Base-by-base conservation (phyloP, 2,329 filamentous ascomycete genomes). In the Penicillium sp. region DNA sequence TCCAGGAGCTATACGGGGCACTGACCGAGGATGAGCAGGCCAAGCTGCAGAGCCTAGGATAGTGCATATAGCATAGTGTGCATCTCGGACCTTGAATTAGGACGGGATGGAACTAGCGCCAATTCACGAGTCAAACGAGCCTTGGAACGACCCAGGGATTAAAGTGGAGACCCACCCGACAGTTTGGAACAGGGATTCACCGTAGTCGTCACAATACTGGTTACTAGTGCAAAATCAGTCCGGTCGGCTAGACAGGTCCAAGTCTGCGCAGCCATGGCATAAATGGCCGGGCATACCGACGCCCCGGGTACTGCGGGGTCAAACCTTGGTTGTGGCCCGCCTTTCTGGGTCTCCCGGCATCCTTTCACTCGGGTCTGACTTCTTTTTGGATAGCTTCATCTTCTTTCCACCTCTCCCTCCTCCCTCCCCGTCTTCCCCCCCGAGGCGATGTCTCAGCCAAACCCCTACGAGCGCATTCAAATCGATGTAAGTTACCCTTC, bases 1-100 rank as follows among this genome's bases (percentile, higher is more conserved):
- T 86, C 63, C 73, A 73, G 25, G 77, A 79, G 44, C 67, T 83
- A 22, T 86, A 82, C 67, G 71, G 67, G 14, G 71, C 75, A n/a
- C 63, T 86, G 58, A 83, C 71, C 2, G 69, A 74, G 13, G 74
- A 76, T 41, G 83, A 86, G 54, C 71, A 74, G 57, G 65, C 66
- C 35, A 72, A 70, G 55, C 62, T 75, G 38, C 68, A 66, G 51
- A 69, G 62, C 41, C 56, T 72, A 54, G 63, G 59, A 46, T 64
- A 48, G 58, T 39, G 4, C 25, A 8, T 16, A 7, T 27, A 27
- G 25, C 25, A 27, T 27, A 27, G 25, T 7, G 25, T 7, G 25
- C 25, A 27, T 27, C 20, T 22, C 20, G 20, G 20, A 28, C 10
- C 27, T 11, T 38, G 16, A 38, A 20, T 38, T 18, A 20, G 20